Conservation (phyloP, 1,139 yeast genomes). For the Wickerhamomyces sp. region DNA sequence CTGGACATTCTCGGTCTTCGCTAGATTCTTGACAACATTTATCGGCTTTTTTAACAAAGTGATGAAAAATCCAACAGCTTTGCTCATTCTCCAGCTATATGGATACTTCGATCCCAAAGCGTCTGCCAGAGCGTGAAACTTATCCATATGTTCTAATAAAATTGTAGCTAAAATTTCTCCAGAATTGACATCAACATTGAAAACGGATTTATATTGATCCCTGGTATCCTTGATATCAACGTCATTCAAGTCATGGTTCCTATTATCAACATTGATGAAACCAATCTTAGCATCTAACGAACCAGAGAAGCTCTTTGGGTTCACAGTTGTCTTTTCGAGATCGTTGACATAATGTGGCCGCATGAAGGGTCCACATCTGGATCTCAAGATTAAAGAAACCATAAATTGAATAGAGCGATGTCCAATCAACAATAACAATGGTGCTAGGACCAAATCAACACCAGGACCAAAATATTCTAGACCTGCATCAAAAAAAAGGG, state of each 20-base stretch:
- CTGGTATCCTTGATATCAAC: constrained; percentile 13
- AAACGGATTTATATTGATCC: constrained; percentile 11
- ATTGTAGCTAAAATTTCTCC: constrained; percentile 32
- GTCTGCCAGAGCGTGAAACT: constrained; percentile 30
- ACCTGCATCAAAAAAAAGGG: constrained; percentile 33
- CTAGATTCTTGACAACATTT: constrained; percentile 22
- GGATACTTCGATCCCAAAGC: constrained; percentile 39
- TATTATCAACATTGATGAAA: constrained; percentile 12
- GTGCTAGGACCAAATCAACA: constrained; percentile 38
- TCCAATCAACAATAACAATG: constrained; percentile 42
- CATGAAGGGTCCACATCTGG: constrained; percentile 38
- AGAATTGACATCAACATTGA: constrained; percentile 26
- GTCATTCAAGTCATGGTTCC: constrained; percentile 16
- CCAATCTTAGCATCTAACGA: constrained; percentile 14
- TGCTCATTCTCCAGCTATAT: constrained; percentile 51
- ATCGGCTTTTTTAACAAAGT: constrained; percentile 34
- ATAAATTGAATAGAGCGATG: constrained; percentile 48
- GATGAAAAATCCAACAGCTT: constrained; percentile 41
- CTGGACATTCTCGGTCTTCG: constrained; percentile 16
- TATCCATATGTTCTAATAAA: constrained; percentile 31
- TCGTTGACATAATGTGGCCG: constrained; percentile 18
- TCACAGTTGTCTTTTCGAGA: constrained; percentile 17
- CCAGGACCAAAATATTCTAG: constrained; percentile 34
- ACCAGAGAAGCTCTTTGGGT: constrained; percentile 7
- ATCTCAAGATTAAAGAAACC: constrained; percentile 44